Evolutionary conservation across 805 yeast genomes (phyloP).

Genomic region (Yamadazyma endophytica): DNA sequence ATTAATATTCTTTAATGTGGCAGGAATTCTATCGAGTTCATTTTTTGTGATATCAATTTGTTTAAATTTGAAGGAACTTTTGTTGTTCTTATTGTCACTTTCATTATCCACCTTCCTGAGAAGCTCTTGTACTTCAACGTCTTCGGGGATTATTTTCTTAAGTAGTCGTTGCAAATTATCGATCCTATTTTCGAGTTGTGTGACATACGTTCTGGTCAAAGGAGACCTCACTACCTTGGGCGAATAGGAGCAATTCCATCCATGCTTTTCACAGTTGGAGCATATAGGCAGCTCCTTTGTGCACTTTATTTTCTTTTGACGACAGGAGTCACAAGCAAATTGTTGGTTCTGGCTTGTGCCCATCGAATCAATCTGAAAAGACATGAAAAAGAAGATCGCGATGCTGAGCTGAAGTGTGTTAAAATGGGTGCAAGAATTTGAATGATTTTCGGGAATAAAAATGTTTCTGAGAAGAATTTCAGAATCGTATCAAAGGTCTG

Average conservation of each 20-base stretch:
- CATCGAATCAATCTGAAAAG: no score
- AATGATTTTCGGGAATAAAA: no score
- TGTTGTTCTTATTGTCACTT: constrained; percentile 1
- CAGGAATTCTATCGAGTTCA: constrained; percentile 13
- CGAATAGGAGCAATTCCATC: constrained; percentile 75
- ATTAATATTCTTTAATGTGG: constrained; percentile 15
- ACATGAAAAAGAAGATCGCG: no score
- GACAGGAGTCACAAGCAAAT: constrained; percentile 80
- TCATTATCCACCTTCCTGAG: constrained; percentile 12
- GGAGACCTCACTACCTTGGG: constrained; percentile 79
- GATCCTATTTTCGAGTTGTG: constrained; percentile 61
- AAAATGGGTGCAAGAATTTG: no score
- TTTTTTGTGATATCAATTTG: constrained; percentile 14
- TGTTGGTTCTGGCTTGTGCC: constrained; percentile 1
- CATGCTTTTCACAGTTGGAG: constrained; percentile 66
- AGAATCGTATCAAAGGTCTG: no score
- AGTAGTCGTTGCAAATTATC: constrained; percentile 28
- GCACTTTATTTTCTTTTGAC: constrained; percentile 74
- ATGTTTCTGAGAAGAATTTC: no score
- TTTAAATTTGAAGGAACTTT: constrained; percentile 6
- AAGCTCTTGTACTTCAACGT: constrained; percentile 18
- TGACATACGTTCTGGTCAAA: constrained; percentile 73
- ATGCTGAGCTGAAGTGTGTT: no score
- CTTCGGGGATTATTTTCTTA: constrained; percentile 29
- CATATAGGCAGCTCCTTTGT: constrained; percentile 77